Base-by-base conservation (phyloP, 805 yeast species). In the Starmerella apis region DNA sequence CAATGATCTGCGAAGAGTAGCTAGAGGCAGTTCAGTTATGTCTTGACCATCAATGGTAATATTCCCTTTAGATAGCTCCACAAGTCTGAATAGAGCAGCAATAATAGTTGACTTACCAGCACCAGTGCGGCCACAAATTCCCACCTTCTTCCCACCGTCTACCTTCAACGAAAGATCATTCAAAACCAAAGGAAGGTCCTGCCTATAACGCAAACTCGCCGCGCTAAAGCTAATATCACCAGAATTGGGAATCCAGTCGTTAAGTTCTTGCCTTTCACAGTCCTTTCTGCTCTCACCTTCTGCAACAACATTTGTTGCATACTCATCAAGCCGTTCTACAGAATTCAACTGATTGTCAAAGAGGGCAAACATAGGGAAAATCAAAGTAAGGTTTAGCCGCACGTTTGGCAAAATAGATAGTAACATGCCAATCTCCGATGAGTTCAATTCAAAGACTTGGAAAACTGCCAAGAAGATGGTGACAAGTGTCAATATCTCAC, bases 71-170 rank as follows among this genome's bases (percentile, higher is more conserved):
- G 66, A 65, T 35, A 80, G 64, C 61, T 84, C 92, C 39, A 73
- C 68, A 27, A 83, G 67, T 57, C 94, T 71, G 65, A 80, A 83
- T 46, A 83, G 66, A 0, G 86, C 83, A 33, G 78, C 72, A 79
- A 81, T 80, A 48, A 83, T 77, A 2, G 87, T 77, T 16, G 85
- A 77, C 63, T 83, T 83, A 46, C 95, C 95, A 4, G 94, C 92
- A 58, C 95, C 95, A 0, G 95, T 85, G 63, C 95, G 75, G 45
- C 95, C 95, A 70, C 90, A 82, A 47, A 85, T 79, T 46, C 94
- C 95, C 56, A 85, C 75, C 61, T 81, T 83, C 62, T 83, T 84
- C 16, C 73, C 68, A 0, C 80, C 73, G 9, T 70, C 63, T 43
- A 83, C 70, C 7, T 65, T 64, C 39, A 81, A 67, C 36, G 63